Base-by-base conservation (phyloP, 108 stramenopile genomes). In the Pelagomonas calceolata region DNA sequence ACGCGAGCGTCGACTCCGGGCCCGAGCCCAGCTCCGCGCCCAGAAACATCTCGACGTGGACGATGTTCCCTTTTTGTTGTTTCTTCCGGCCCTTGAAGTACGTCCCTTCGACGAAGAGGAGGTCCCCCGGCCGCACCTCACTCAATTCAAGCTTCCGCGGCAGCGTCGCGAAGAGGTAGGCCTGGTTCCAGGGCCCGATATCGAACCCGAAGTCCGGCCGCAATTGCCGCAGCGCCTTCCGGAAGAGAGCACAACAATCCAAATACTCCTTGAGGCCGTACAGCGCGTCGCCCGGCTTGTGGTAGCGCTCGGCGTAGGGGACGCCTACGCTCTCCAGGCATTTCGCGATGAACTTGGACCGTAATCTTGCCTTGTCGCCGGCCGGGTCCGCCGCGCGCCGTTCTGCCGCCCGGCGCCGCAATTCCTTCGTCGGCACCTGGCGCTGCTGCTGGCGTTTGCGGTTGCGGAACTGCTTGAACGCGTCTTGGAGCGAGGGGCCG, bases 11-110 rank as follows among this genome's bases (percentile, higher is more conserved):
- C 26, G 39, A 43, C 39, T 43, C 30, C 65, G 60, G 32, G 33
- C 15, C 64, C 64, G 45, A 31, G 34, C 39, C 66, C 66, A 30
- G 44, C 77, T 30, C 73, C 73, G 39, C 5, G 34, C 77, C 77
- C 30, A 78, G 32, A 45, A 70, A 78, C 36, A 78, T 32, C 45
- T 78, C 77, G 17, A 78, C 72, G 70, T 78, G 77, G 63, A 78
- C 77, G 39, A 78, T 69, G 36, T 78, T 35, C 64, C 68, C 67
- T 37, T 78, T 78, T 45, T 74, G 73, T 34, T 65, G 69, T n/a
- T 72, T 65, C 65, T 64, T 72, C 5, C 65, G 35, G 30, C 64
- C 71, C 63, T 78, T 69, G 65, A 67, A 64, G 73, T 73, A 78
- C 32, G 43, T 68, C 31, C 77, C 77, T 34, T 67, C 67, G 36